A percentile compares a stretch with the other conserved stretches of the same genome.
phyloP scores from a whole-genome alignment of 495 filamentous ascomycete species.

The Cercophora newfieldiana region DNA sequence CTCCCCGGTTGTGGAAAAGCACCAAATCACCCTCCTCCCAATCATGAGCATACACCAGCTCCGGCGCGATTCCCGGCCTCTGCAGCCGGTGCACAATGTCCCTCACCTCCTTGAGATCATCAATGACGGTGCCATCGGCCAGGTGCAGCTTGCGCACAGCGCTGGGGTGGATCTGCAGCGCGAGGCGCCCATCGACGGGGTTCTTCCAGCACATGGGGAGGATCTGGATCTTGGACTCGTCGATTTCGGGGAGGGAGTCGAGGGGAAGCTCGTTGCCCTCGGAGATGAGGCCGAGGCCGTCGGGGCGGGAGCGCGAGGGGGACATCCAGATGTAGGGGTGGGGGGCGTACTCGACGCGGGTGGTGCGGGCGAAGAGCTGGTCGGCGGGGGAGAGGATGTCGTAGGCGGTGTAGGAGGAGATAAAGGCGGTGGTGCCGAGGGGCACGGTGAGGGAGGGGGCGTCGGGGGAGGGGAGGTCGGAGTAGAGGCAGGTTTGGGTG shows the following conservation, averaged over 20 bases:
- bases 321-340: slow-evolving; percentile 82
- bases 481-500: slow-evolving; percentile 65
- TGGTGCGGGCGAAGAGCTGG: slow-evolving; percentile 62
- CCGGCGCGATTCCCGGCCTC: slow-evolving; percentile 67
- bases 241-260: slow-evolving; percentile 61
- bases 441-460: slow-evolving; percentile 66
- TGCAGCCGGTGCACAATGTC: slow-evolving; percentile 67
- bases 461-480: slow-evolving; percentile 68
- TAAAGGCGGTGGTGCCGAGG: slow-evolving; percentile 75
- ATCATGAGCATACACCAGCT: slow-evolving; percentile 69
- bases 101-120: slow-evolving; percentile 63
- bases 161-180: slow-evolving; percentile 70
- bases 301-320: slow-evolving; percentile 59
- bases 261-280: slow-evolving; percentile 58
- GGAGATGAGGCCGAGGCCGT: slow-evolving; percentile 65
- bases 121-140: slow-evolving; percentile 62
- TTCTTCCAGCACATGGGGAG: slow-evolving; percentile 75
- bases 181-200: slow-evolving; percentile 62
- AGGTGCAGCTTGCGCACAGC: slow-evolving; percentile 65
- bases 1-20: slow-evolving; percentile 71
- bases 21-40: slow-evolving; percentile 75
- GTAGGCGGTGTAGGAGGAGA: slow-evolving; percentile 66
- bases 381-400: slow-evolving; percentile 61
- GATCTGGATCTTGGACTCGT: slow-evolving; percentile 63
- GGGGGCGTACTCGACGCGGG: slow-evolving; percentile 69